Conservation (phyloP, 176 grass and related monocot species). For the Lolium multiflorum region DNA sequence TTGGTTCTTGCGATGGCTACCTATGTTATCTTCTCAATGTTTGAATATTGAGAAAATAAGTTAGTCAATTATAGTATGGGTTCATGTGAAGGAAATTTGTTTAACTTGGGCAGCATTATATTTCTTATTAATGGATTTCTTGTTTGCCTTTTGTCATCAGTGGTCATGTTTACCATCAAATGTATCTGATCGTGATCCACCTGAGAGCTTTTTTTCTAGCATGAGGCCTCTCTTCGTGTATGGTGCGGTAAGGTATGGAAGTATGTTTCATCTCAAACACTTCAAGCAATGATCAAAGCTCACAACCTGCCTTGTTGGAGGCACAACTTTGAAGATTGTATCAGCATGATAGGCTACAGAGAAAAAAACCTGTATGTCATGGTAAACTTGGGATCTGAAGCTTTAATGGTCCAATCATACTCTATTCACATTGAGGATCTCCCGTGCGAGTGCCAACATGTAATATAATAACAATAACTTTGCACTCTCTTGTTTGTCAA, state of each 20-base stretch:
- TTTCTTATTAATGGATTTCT: neutral
- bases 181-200: slow-evolving; percentile 68
- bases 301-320: slow-evolving; percentile 86
- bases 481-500: too few species aligned
- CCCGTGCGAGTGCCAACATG: too few species aligned
- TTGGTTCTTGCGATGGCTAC: too few species aligned
- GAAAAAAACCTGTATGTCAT: slow-evolving; percentile 29
- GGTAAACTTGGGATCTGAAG: slow-evolving; percentile 26
- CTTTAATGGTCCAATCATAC: neutral
- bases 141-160: slow-evolving; percentile 48
- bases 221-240: slow-evolving; percentile 88
- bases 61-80: too few species aligned
- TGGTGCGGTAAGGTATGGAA: slow-evolving; percentile 66
- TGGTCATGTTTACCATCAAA: slow-evolving; percentile 62
- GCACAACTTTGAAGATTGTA: slow-evolving; percentile 73
- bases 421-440: slow-evolving; percentile 18
- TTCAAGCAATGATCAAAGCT: slow-evolving; percentile 60
- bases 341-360: slow-evolving; percentile 52
- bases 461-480: too few species aligned
- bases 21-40: too few species aligned
- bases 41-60: too few species aligned
- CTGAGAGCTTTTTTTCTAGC: slow-evolving; percentile 81
- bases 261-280: slow-evolving; percentile 52
- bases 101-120: too few species aligned
- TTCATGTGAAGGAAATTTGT: too few species aligned